These are phyloP conservation scores for Pichia sp. DNA, from an alignment of 1,139 yeast species.

Conservation along the genomic window DNA sequence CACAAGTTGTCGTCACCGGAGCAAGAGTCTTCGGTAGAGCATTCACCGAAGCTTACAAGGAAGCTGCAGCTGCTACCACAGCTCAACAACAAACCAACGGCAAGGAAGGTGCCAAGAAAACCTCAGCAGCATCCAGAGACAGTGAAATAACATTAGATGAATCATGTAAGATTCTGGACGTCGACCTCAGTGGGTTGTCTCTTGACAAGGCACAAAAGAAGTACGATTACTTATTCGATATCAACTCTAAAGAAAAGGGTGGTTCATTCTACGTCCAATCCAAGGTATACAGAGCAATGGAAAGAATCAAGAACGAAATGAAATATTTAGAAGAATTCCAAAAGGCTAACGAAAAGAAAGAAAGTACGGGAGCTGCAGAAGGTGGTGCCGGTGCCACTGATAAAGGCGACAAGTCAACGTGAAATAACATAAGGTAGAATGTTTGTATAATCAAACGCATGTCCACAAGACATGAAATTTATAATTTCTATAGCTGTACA, in stretches of 20 bases:
- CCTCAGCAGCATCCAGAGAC: constrained; percentile 41
- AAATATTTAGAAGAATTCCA: constrained; percentile 39
- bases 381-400: not conserved
- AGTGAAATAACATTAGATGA: constrained; percentile 88
- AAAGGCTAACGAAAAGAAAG: constrained; percentile 18
- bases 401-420: constrained; percentile 9
- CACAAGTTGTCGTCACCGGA: constrained; percentile 90
- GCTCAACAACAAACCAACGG: constrained; percentile 52
- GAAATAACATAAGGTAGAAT: not conserved
- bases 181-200: constrained; percentile 56
- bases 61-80: constrained; percentile 88
- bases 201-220: constrained; percentile 68
- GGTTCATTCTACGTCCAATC: constrained; percentile 92
- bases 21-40: constrained; percentile 96
- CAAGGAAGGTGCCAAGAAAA: constrained; percentile 49
- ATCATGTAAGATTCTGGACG: constrained; percentile 85
- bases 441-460: not conserved
- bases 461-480: not conserved
- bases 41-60: constrained; percentile 94
- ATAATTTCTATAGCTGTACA: not conserved
- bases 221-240: constrained; percentile 80
- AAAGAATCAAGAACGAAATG: constrained; percentile 55
- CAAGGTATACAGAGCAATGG: constrained; percentile 85
- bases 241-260: constrained; percentile 90
- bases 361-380: constrained; percentile 1